These are phyloP conservation scores for Phytophthora pinifolia DNA, from an alignment of 352 stramenopile species.

Conservation along the genomic window DNA sequence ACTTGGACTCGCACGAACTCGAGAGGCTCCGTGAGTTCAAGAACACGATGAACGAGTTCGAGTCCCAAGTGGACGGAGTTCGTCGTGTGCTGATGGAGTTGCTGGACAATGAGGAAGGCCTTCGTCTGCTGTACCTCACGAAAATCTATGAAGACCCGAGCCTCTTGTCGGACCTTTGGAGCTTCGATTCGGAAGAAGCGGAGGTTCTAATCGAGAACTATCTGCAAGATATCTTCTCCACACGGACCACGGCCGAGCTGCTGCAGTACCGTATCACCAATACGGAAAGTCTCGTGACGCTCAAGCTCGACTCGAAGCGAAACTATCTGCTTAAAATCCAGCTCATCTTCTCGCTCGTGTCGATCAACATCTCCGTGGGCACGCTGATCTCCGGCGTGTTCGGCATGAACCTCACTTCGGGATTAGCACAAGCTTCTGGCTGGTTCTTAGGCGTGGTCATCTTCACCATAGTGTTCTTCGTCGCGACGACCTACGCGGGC, in stretches of 20 bases:
- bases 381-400: constrained; percentile 20
- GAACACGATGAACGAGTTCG: constrained; percentile 51
- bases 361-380: constrained; percentile 16
- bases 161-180: constrained; percentile 35
- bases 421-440: constrained; percentile 5
- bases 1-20: constrained; percentile 30
- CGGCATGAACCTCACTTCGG: constrained; percentile 28
- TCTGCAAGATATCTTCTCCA: constrained; percentile 61
- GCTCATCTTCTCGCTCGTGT: constrained; percentile 20
- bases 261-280: constrained; percentile 58
- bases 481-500: constrained; percentile 12
- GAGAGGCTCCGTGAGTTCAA: constrained; percentile 47
- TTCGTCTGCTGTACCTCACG: constrained; percentile 45
- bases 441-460: constrained; percentile 29
- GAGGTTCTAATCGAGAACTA: constrained; percentile 57
- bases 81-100: constrained; percentile 45
- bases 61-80: constrained; percentile 44
- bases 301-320: constrained; percentile 58
- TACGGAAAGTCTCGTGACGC: constrained; percentile 55
- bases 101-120: constrained; percentile 49
- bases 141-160: constrained; percentile 45
- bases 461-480: constrained; percentile 19
- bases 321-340: constrained; percentile 43
- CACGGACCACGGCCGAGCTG: constrained; percentile 48
- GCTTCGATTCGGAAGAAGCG: constrained; percentile 52